Conservation (phyloP, 306 rosid species). For the Sicyos baderoa region DNA sequence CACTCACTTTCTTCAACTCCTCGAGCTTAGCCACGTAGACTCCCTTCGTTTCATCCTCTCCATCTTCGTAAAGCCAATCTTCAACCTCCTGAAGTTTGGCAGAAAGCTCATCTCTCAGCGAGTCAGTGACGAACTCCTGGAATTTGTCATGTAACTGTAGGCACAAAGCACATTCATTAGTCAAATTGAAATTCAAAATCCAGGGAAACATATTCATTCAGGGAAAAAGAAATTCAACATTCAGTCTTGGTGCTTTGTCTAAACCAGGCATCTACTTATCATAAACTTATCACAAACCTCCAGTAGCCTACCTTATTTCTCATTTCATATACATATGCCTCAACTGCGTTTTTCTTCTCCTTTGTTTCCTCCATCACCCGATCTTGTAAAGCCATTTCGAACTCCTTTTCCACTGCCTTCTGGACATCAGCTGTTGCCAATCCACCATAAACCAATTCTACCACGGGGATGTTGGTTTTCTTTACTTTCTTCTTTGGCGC, state of each 20-base stretch:
- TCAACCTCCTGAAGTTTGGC: constrained; percentile 71
- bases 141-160: constrained; percentile 68
- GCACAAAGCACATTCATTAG: constrained; percentile 14
- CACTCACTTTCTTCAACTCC: constrained; percentile 66
- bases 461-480: constrained; percentile 55
- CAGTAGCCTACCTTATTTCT: constrained; percentile 61
- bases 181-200: background rate
- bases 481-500: constrained; percentile 80
- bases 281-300: background rate
- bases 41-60: constrained; percentile 94
- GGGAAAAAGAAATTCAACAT: too few species aligned
- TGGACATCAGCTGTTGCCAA: constrained; percentile 52
- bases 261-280: background rate
- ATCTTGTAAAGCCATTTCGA: constrained; percentile 97
- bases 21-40: constrained; percentile 89
- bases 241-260: too few species aligned
- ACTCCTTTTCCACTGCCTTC: constrained; percentile 80
- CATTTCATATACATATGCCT: constrained; percentile 92
- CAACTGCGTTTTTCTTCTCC: constrained; percentile 90
- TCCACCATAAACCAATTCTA: constrained; percentile 73
- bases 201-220: too few species aligned
- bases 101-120: constrained; percentile 58
- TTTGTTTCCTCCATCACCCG: constrained; percentile 96
- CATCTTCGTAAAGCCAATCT: constrained; percentile 92
- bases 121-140: constrained; percentile 60